Conservation (phyloP, 306 rosid genomes). For the Fragaria nilgerrensis region DNA sequence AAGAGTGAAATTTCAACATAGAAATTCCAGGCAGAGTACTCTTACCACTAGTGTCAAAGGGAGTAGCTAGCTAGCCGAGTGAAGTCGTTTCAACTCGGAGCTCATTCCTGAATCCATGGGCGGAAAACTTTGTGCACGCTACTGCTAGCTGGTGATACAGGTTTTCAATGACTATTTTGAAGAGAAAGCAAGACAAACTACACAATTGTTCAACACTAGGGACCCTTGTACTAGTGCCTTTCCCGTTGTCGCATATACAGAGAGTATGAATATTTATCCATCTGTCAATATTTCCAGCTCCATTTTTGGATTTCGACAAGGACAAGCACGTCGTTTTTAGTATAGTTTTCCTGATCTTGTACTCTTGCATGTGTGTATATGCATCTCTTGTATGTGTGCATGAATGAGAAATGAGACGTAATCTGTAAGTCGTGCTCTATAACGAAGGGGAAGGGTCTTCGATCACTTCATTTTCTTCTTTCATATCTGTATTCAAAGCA, state of each 20-base stretch:
- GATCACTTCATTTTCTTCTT: background rate
- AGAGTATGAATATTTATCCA: background rate
- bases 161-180: background rate
- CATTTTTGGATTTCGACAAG: background rate
- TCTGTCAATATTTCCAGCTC: constrained; percentile 9
- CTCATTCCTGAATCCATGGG: background rate
- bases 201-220: background rate
- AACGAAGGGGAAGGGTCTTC: background rate
- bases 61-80: background rate
- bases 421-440: background rate
- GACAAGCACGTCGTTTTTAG: background rate
- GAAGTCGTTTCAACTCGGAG: background rate
- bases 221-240: background rate
- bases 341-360: background rate
- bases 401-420: background rate
- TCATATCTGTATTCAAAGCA: background rate
- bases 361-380: background rate
- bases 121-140: background rate
- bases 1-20: too few species aligned
- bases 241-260: background rate
- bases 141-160: background rate
- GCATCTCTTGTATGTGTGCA: background rate
- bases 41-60: background rate
- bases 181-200: background rate
- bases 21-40: too few species aligned